A percentile compares a stretch with the other conserved stretches of the same genome.
phyloP scores from a whole-genome alignment of 2,329 filamentous ascomycete species.

The Pseudogymnoascus sp. region DNA sequence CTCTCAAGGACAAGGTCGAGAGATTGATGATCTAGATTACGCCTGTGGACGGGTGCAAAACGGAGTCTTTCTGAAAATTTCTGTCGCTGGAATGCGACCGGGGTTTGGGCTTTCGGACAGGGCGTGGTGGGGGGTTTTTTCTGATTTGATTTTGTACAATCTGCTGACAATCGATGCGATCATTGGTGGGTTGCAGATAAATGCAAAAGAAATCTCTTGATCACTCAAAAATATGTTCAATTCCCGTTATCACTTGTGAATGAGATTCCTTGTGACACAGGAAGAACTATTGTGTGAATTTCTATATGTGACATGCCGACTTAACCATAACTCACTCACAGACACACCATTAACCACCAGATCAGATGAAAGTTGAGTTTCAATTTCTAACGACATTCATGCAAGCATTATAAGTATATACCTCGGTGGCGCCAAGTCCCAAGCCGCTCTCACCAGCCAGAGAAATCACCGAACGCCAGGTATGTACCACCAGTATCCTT shows the following conservation, averaged over 20 bases:
- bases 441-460: constrained; percentile 9
- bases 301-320: constrained; percentile 5
- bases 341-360: not conserved
- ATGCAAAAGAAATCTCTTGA: constrained; percentile 7
- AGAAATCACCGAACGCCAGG: constrained; percentile 10
- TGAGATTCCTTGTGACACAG: constrained; percentile 11
- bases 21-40: constrained; percentile 75
- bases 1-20: constrained; percentile 92
- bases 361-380: not conserved
- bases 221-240: constrained; percentile 12
- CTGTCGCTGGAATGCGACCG: constrained; percentile 10
- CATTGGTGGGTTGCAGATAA: constrained; percentile 3
- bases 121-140: not conserved
- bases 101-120: constrained; percentile 7
- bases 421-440: constrained; percentile 7
- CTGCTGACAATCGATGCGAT: constrained; percentile 7
- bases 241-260: constrained; percentile 13
- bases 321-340: not conserved
- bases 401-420: constrained; percentile 10
- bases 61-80: constrained; percentile 5
- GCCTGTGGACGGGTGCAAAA: not conserved
- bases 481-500: constrained; percentile 6
- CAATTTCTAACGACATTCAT: constrained; percentile 2
- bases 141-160: constrained; percentile 8
- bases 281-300: constrained; percentile 12